Base-by-base conservation (phyloP, 2,329 filamentous ascomycete species). In the Pseudocercospora cruenta region DNA sequence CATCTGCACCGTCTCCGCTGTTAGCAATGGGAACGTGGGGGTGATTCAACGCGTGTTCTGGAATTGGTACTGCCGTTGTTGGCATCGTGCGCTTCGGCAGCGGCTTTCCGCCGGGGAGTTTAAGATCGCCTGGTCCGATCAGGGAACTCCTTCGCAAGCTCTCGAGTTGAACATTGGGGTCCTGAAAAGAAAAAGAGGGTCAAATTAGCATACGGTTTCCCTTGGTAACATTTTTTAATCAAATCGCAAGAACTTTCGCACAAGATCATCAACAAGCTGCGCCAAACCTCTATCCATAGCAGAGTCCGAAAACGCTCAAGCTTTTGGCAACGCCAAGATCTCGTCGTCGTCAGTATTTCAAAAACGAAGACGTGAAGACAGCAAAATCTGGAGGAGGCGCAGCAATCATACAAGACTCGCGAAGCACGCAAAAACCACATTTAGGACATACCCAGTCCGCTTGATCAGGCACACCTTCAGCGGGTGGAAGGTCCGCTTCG, bases 361-460 rank as follows among this genome's bases (percentile, higher is more conserved):
- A 63, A 9, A 62, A 39, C 26, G 68, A 68, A 58, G 54, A 47
- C 49, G 63, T 58, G 39, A 66, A 60, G 33, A 36, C 59, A 43
- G 65, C 54, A 49, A 60, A 31, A 51, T 68, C 49, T 19, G 55
- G 36, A 24, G 60, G 28, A 24, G 51, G 21, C 28, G 49, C 47
- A 49, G 60, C 31, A 26, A 31, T 36, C 21, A 55, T 21, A 16
- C 24, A 28, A 43, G 60, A 28, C 33, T 60, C 19, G 47, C 31
- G 61, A 55, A 31, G 63, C 49, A 60, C 33, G 47, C 64, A 33
- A 75, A 83, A 78, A 68, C 70, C 72, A 70, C 70, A 76, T 68
- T 71, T 71, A 80, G 85, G 85, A 92, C 92, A 90, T 93, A 97
- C 93, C 94, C 94, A 97, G 80, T 97, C 92, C 77, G 88, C 86